Percentiles rank a stretch among this genome's conserved stretches.
phyloP scores from a whole-genome alignment of 192 early-diverging fungal species.

The Podila verticillata region DNA sequence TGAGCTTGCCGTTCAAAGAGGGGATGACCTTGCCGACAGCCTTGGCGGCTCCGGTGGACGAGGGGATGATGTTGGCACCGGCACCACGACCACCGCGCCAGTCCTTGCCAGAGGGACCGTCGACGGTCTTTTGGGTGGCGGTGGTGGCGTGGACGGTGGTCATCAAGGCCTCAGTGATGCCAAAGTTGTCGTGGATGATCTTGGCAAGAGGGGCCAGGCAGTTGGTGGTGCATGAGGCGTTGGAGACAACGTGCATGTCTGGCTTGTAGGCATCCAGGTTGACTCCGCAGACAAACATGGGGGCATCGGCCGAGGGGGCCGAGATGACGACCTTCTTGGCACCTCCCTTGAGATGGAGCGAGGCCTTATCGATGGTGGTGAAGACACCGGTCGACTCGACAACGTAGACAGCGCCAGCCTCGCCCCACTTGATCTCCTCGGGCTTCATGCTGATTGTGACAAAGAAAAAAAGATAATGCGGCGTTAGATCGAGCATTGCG shows the following conservation, averaged over 20 bases:
- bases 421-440: constrained; percentile 90
- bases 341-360: constrained; percentile 87
- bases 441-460: constrained; percentile 67
- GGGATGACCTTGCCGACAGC: constrained; percentile 99
- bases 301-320: constrained; percentile 95
- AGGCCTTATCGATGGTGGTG: constrained; percentile 90
- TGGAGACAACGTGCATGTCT: constrained; percentile 89
- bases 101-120: constrained; percentile 96
- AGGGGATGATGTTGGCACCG: constrained; percentile 94
- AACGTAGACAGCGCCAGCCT: constrained; percentile 85
- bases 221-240: constrained; percentile 99
- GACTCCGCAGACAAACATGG: constrained; percentile 98
- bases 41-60: constrained; percentile 98
- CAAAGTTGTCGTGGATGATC: constrained; percentile 96
- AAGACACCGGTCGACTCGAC: constrained; percentile 99
- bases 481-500: too few species aligned
- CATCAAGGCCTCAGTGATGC: constrained; percentile 97
- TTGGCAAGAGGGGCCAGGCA: constrained; percentile 98
- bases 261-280: constrained; percentile 95
- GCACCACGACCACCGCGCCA: constrained; percentile 98
- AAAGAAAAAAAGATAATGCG: neutral
- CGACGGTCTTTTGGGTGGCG: constrained; percentile 99
- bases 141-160: constrained; percentile 98
- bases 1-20: constrained; percentile 92
- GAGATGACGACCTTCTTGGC: constrained; percentile 99